phyloP scores from a whole-genome alignment of 176 grass and related monocot species.

The barley (Hordeum vulgare) region DNA sequence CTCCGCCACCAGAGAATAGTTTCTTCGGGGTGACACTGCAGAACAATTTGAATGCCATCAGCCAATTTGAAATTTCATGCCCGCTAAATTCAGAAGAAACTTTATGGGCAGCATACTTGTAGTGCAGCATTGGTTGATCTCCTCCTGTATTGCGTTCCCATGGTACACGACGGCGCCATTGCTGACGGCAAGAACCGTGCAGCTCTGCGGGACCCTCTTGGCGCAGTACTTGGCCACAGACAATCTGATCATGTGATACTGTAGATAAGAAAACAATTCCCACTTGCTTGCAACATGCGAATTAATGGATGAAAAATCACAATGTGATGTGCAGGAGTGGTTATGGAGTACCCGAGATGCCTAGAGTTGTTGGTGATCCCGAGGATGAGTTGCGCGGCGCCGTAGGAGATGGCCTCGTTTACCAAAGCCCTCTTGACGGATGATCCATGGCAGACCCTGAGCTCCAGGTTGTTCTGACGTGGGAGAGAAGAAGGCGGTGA shows the following conservation, averaged over 20 bases:
- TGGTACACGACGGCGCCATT: constrained; percentile 60
- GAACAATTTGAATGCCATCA: neutral
- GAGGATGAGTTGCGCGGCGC: constrained; percentile 52
- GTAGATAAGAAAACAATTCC: neutral
- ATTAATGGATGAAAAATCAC: neutral
- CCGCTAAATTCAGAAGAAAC: neutral
- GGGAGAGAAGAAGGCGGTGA: neutral
- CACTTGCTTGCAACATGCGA: neutral
- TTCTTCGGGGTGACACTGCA: constrained; percentile 1
- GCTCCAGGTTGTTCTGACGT: constrained; percentile 63
- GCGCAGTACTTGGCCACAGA: constrained; percentile 60
- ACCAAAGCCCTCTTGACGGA: constrained; percentile 60
- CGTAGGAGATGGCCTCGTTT: constrained; percentile 35
- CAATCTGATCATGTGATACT: neutral
- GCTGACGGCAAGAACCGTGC: constrained; percentile 60
- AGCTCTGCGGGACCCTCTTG: constrained; percentile 48
- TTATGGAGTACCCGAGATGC: constrained; percentile 36
- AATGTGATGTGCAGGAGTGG: too few relatives aligned
- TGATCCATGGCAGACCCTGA: constrained; percentile 43
- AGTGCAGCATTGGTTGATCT: constrained; percentile 14
- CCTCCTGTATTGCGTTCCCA: constrained; percentile 24
- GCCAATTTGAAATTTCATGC: neutral
- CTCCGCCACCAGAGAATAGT: constrained; percentile 4
- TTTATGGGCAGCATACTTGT: neutral
- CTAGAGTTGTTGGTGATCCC: constrained; percentile 40